Evolutionary conservation across 2,329 filamentous ascomycete species (phyloP).

Genomic region (Pleomassaria siparia): DNA sequence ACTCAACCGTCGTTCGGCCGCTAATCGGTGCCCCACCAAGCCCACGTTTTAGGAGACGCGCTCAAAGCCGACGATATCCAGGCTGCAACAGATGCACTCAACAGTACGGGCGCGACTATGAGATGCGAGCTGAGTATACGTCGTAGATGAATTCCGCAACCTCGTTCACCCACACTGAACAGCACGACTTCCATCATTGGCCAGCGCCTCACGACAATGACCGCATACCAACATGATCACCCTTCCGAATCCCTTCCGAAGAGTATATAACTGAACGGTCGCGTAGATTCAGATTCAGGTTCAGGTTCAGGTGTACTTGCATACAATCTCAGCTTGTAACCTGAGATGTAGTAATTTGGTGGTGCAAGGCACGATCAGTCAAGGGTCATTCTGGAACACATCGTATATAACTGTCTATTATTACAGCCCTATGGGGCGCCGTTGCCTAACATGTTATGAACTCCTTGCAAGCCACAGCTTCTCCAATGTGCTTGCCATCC

Average conservation of each 20-base stretch:
- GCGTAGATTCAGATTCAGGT: too few relatives aligned
- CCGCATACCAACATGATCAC: slow-evolving; percentile 5
- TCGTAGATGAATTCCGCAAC: slow-evolving; percentile 6
- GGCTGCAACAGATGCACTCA: slow-evolving; percentile 10
- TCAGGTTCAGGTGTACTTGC: too few relatives aligned
- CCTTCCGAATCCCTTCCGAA: too few relatives aligned
- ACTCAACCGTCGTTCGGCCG: slow-evolving; percentile 26
- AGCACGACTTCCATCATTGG: slow-evolving; percentile 17
- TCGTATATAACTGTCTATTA: slow-evolving; percentile 15
- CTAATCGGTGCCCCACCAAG: slow-evolving; percentile 17
- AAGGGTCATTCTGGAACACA: slow-evolving; percentile 14
- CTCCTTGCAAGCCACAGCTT: slow-evolving; percentile 15
- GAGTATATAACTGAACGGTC: too few relatives aligned
- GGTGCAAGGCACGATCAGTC: background rate
- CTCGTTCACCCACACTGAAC: slow-evolving; percentile 19
- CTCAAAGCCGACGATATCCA: slow-evolving; percentile 1
- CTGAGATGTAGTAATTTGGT: too few relatives aligned
- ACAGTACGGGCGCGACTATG: slow-evolving; percentile 12
- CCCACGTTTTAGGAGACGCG: slow-evolving; percentile 1
- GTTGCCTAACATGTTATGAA: slow-evolving; percentile 6
- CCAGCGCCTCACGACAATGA: slow-evolving; percentile 16
- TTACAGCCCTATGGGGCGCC: background rate
- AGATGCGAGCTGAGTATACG: slow-evolving; percentile 9
- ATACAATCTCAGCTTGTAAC: too few relatives aligned
- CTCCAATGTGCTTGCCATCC: slow-evolving; percentile 20